Evolutionary conservation across 139 green algal species (phyloP), one percentile per base, ranked within the genome.

Genomic region (Chlamydomonas incerta): DNA sequence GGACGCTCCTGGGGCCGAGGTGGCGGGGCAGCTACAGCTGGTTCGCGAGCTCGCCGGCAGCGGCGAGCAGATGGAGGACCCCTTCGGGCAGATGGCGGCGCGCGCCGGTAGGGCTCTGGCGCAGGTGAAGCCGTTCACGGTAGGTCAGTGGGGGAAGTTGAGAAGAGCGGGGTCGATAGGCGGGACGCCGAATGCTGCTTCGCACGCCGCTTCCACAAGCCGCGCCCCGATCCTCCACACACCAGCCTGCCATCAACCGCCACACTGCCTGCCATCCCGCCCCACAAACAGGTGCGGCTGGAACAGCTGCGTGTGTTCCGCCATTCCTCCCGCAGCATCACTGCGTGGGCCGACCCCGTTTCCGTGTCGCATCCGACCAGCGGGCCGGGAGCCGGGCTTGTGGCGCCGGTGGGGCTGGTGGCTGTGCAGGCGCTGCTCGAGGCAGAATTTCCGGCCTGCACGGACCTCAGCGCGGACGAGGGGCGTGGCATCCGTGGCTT

Each of bases 391-490:
- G 20, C 37, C 26, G 69, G 31, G 52, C 13, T 3, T 24, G 69
- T 35, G 35, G 35, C 69, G 11, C 35, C 35, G 69, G 70, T 11
- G 18, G 67, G 67, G 6, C 67, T 73, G 67, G 18, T n/a, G 67
- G 14, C 24, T 15, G 67, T 73, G 33, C 92, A 96, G 72, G 67
- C 37, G 21, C 81, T 82, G 10, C 87, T 96, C 67, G 21, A 73
- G 26, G 18, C 21, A 0, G 90, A 87, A 23, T 96, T 96, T 70
- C 93, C 93, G 6, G 81, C 87, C 57, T 96, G 90, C 82, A 80
- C 65, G 65, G 90, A 96, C 76, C 91, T 96, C 15, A 90, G 62
- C 70, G 28, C 35, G 46, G 93, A 96, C 69, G 81, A 83, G 3
- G n/a, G 0, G 0, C 63, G 93, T 0, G 82, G 87, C 74, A 94